Conservation (phyloP, 2,329 filamentous ascomycete species). For the Fusarium sp. region DNA sequence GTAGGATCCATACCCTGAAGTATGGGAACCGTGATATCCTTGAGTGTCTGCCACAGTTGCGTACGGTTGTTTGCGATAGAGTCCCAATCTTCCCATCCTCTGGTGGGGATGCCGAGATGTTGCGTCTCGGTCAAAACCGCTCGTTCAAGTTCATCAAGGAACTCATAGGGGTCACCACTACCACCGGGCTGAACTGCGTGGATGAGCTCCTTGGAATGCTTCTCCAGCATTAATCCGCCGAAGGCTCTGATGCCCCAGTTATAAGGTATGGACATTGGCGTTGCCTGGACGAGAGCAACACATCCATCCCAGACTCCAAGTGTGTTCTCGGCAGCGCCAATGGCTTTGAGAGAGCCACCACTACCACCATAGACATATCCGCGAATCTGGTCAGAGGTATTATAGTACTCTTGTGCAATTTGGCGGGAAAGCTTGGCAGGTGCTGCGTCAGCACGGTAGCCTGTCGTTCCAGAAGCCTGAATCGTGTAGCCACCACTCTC, state of each 20-base stretch:
- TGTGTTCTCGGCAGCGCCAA: slow-evolving; percentile 40
- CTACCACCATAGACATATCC: slow-evolving; percentile 42
- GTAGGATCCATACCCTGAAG: neutral
- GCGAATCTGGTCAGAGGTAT: slow-evolving; percentile 17
- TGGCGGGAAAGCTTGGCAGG: slow-evolving; percentile 34
- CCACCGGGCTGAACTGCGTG: neutral
- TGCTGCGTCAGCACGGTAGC: slow-evolving; percentile 42
- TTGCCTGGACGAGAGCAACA: slow-evolving; percentile 36
- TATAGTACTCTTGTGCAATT: slow-evolving; percentile 32
- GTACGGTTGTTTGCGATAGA: neutral
- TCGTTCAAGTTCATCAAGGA: neutral
- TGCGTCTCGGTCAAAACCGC: neutral
- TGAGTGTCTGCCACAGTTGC: neutral
- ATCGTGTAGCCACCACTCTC: slow-evolving; percentile 39
- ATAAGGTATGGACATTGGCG: slow-evolving; percentile 36
- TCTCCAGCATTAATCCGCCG: slow-evolving; percentile 6
- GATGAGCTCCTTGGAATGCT: neutral
- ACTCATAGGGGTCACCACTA: neutral
- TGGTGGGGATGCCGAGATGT: neutral
- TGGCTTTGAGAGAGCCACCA: slow-evolving; percentile 36
- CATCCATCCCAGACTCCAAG: slow-evolving; percentile 40
- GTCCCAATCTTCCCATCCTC: slow-evolving; percentile 6
- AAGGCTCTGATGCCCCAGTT: slow-evolving; percentile 27
- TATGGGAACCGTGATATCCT: neutral
- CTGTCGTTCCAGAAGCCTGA: slow-evolving; percentile 20